Conservation (phyloP, 2,329 filamentous ascomycete genomes). For the Aspergillus uvarum region DNA sequence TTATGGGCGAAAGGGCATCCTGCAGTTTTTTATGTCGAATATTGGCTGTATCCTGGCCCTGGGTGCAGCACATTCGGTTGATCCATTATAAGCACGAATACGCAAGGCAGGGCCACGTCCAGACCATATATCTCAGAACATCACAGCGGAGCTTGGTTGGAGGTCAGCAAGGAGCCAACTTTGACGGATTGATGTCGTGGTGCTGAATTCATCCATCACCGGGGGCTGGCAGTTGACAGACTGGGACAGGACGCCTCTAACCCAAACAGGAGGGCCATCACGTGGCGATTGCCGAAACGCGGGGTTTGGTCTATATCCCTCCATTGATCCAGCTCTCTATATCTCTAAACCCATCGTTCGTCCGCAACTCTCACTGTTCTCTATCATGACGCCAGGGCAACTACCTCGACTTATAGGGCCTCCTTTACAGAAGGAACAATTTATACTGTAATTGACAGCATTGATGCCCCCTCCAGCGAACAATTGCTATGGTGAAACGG, state of each 20-base stretch:
- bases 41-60: neutral
- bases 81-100: neutral
- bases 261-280: neutral
- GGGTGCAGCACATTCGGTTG: neutral
- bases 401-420: neutral
- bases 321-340: neutral
- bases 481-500: constrained; percentile 10
- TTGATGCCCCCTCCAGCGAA: neutral
- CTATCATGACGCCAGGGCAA: neutral
- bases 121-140: neutral
- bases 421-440: neutral
- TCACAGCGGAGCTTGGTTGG: neutral
- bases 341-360: neutral
- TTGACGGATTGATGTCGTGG: neutral
- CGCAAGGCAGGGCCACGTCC: neutral
- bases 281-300: constrained; percentile 5
- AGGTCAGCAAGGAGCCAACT: too few species aligned
- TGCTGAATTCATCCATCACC: neutral
- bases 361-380: neutral
- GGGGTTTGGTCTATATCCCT: constrained; percentile 4
- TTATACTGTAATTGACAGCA: neutral
- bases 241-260: neutral
- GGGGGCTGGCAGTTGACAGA: neutral
- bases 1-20: neutral
- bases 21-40: neutral